Base-by-base conservation (phyloP, 1,284 basidiomycete genomes). In the Gymnopus androsaceus region DNA sequence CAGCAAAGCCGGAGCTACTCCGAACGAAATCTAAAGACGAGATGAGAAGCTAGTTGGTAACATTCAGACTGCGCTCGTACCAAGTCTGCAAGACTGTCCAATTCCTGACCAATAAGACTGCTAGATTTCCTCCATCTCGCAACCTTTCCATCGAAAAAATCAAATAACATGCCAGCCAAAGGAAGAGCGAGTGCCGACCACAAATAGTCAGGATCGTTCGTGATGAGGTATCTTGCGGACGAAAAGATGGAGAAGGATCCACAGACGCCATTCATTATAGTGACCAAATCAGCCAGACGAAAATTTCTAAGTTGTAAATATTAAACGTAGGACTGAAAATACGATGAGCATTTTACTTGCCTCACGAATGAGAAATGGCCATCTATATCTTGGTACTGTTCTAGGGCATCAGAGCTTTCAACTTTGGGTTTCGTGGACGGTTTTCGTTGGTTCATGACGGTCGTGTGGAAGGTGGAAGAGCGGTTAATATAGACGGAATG, bases 261-360 rank as follows among this genome's bases (percentile, higher is more conserved):
- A 74, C 97, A 99, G 70, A 99, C 92, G 38, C 97, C 97, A 70
- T 99, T 99, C 89, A 97, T 96, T 63, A 99, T 94, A n/a, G 96
- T 99, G 67, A 99, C 94, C 44, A 97, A 83, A 75, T 99, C 96
- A 64, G 96, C 96, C 33, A 99, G 85, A 57, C 95, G 94, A 71
- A 99, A 99, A 74, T 98, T 99, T 65, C 96, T 97, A 66, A 54
- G 60, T 52, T 57, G 9, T 57, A 52, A 63, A 44, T 51, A 46
- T 59, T 66, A 41, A 37, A 5, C 28, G 14, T 46, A 36, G 33
- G 25, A 14, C 31, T 28, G 19, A 17, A n/a, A 15, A 38, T n/a
- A n/a, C n/a, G n/a, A n/a, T 25, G 57, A 51, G 47, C 37, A 58
- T 50, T 42, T 55, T 51, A 54, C 62, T 61, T 74, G 95, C 95